Conservation (phyloP, 1,284 basidiomycete genomes). For the Pyrrhoderma lamaoense region DNA sequence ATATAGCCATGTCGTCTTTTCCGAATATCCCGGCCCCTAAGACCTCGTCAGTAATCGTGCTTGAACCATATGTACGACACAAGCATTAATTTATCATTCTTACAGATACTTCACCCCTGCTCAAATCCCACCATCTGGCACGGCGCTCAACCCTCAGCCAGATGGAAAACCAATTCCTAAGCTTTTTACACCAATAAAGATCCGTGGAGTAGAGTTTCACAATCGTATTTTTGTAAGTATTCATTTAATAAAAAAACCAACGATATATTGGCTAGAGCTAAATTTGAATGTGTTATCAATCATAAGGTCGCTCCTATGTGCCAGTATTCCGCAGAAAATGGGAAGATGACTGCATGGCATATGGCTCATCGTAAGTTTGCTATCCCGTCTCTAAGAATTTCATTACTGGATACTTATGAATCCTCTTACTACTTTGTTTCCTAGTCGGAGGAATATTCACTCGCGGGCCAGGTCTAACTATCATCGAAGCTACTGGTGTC, state of each 20-base stretch:
- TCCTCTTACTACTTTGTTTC: neutral
- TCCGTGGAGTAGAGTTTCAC: slow-evolving; percentile 40
- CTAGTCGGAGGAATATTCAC: slow-evolving; percentile 42
- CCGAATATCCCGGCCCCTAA: slow-evolving; percentile 14
- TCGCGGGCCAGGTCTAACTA: slow-evolving; percentile 44
- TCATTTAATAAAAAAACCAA: neutral
- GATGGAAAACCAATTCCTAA: slow-evolving; percentile 42
- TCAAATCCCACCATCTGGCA: slow-evolving; percentile 44
- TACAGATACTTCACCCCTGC: slow-evolving; percentile 44
- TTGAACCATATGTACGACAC: neutral
- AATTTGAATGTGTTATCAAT: too few relatives aligned
- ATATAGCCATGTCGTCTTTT: neutral
- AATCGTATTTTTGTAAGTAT: slow-evolving; percentile 32
- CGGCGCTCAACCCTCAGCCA: slow-evolving; percentile 34
- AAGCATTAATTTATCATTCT: neutral
- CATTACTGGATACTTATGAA: too few relatives aligned
- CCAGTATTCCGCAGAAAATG: slow-evolving; percentile 57
- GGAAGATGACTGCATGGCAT: slow-evolving; percentile 45
- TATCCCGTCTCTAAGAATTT: neutral
- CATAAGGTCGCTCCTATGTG: slow-evolving; percentile 41
- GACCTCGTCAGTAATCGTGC: neutral
- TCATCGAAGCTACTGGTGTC: slow-evolving; percentile 51
- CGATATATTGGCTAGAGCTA: too few relatives aligned
- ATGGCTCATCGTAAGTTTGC: slow-evolving; percentile 40
- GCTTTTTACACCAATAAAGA: slow-evolving; percentile 56